Evolutionary conservation across 2,329 filamentous ascomycete species (phyloP), one percentile per base, ranked within the genome.

Genomic region (Monosporascus sp.): DNA sequence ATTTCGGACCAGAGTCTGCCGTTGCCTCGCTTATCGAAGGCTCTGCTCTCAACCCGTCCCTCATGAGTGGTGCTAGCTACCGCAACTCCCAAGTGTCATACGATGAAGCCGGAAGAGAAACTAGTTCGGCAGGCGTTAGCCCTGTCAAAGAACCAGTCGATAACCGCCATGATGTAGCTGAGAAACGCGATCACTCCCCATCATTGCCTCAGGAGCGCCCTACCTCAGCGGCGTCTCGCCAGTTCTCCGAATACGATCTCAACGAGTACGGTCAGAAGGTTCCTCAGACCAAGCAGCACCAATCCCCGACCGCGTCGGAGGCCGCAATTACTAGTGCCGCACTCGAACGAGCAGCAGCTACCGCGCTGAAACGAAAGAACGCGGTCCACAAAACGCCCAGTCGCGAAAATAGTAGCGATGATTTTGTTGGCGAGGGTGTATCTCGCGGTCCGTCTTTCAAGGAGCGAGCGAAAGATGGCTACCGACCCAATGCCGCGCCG

Each of bases 21-120:
- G 92, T 97, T 11, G 93, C 93, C 7, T 97, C 92, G 17, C 76
- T 97, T 7, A 75, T 86, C 2, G 87, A 94, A 62, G 90, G 91
- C 18, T 93, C 91, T 0, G 74, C 80, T 69, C 68, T 83, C 17
- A 80, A 83, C 5, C 80, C 80, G 50, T 95, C 91, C 2, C 81
- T 87, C 14, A 67, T 96, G 51, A 92, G 72, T 15, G 78, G 76
- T 9, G 86, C 83, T 14, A 77, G 80, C 26, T 79, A 78, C 56
- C 60, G 71, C 58, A 62, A 66, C 52, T 69, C 66, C 0, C 59
- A 62, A 51, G 2, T 65, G 11, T 69, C 67, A 14, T 69, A 70
- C 50, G 63, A 65, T 8, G 63, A 60, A n/a, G 50, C 40, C 35
- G 40, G 49, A 22, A 53, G 51, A 37, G 51, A 47, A 11, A 5